Base-by-base conservation (phyloP, 2,329 filamentous ascomycete species). In the Colletotrichum acutatum region DNA sequence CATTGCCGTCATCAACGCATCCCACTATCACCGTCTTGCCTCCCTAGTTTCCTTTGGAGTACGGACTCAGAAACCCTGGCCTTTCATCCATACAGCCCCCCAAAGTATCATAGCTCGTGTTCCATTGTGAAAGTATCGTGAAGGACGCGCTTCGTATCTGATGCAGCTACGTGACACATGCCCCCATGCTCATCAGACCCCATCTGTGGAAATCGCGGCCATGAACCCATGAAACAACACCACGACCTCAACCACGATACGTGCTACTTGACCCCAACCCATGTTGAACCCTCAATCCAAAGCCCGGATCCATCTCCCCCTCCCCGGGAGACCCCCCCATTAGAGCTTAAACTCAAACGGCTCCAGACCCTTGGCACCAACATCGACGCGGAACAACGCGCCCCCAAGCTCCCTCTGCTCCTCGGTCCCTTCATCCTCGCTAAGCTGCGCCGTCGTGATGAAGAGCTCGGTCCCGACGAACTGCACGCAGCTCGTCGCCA, bases 401-500 rank as follows among this genome's bases (percentile, higher is more conserved):
- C 95, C 95, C 42, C 91, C 90, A 73, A 90, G 88, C 81, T 87
- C 87, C 54, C 65, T 72, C 77, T 87, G 87, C 77, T 91, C 92
- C 79, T 88, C 85, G 6, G 90, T 89, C 75, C 90, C 88, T 58
- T 91, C 90, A 9, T 88, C 88, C 74, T 90, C 87, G 74, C 93
- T 91, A 79, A 92, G 91, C 42, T 81, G 84, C 5, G 94, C 94
- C 68, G 90, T 94, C 24, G 95, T 98, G 79, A 98, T 93, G 82
- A 93, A 93, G 70, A 98, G 85, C 78, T 90, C 87, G 1, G 87
- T 90, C 9, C 94, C 95, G 46, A 92, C 91, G 80, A 98, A 96
- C 74, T 92, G 91, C 24, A 93, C 90, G 83, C 95, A 98, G 8
- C 94, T 97, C 75, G 94, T 90, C 82, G 94, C 93, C 74, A 88